A percentile compares a stretch with the other conserved stretches of the same genome.
Evolutionary conservation across 2,329 filamentous ascomycete species (phyloP).

Genomic region (Epichloe gansuensis): DNA sequence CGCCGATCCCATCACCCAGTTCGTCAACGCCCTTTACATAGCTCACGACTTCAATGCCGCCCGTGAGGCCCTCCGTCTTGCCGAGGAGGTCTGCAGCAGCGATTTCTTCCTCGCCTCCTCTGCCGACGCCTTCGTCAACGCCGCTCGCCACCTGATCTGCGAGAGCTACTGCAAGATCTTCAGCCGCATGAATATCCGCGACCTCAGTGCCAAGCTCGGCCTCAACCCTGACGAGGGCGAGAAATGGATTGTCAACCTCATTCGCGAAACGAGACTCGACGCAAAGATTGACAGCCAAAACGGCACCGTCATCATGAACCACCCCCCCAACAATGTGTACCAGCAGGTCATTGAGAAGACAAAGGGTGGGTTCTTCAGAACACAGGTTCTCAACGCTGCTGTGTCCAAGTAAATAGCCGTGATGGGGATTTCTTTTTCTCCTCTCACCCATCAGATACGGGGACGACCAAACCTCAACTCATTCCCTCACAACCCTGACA

Average conservation of each 20-base stretch:
- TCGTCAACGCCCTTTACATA: slow-evolving; percentile 90
- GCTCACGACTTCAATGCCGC: slow-evolving; percentile 85
- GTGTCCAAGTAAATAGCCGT: slow-evolving; percentile 34
- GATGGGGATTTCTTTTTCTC: not conserved
- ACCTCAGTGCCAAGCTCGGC: slow-evolving; percentile 82
- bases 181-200: slow-evolving; percentile 95
- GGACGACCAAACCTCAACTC: not conserved
- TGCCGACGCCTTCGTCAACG: slow-evolving; percentile 82
- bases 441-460: not conserved
- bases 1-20: slow-evolving; percentile 87
- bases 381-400: slow-evolving; percentile 74
- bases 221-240: slow-evolving; percentile 90
- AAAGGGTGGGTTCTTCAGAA: slow-evolving; percentile 97
- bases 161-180: slow-evolving; percentile 99
- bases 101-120: slow-evolving; percentile 91
- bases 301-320: slow-evolving; percentile 98
- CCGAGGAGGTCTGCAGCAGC: slow-evolving; percentile 78
- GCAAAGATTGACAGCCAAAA: slow-evolving; percentile 99
- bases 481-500: not conserved
- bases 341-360: slow-evolving; percentile 99
- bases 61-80: slow-evolving; percentile 69
- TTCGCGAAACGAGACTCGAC: slow-evolving; percentile 91
- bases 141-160: slow-evolving; percentile 89
- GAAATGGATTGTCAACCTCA: slow-evolving; percentile 99
- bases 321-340: slow-evolving; percentile 96